Conservation (phyloP, 164 flowering plant genomes). For the Euptelea pleiosperma region DNA sequence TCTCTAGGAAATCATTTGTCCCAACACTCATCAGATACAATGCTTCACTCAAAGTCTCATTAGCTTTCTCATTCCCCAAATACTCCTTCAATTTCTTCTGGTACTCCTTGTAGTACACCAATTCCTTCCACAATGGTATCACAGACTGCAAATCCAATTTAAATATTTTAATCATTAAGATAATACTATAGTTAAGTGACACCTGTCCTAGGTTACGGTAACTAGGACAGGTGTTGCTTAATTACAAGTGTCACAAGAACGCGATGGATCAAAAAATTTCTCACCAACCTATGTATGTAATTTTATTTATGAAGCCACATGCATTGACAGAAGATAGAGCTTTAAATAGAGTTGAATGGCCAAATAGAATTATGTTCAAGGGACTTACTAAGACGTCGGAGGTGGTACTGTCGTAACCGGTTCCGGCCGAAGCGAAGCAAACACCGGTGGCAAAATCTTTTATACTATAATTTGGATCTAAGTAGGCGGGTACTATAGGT, state of each 20-base stretch:
- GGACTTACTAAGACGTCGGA: slow-evolving; percentile 54
- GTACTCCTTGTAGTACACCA: slow-evolving; percentile 58
- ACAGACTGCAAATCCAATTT: slow-evolving; percentile 51
- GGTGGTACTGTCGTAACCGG: slow-evolving; percentile 68
- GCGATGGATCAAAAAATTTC: too few relatives aligned
- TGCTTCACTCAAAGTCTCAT: slow-evolving; percentile 32
- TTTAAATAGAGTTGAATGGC: too few relatives aligned
- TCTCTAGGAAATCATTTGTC: slow-evolving; percentile 59
- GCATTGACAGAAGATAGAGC: too few relatives aligned
- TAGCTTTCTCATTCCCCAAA: slow-evolving; percentile 40
- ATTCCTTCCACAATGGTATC: slow-evolving; percentile 59
- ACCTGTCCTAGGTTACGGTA: too few relatives aligned
- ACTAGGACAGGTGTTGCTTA: too few relatives aligned
- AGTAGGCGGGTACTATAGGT: slow-evolving; percentile 53
- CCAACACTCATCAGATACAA: slow-evolving; percentile 57
- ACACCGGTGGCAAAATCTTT: slow-evolving; percentile 60
- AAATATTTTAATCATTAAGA: too few relatives aligned
- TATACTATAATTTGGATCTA: slow-evolving; percentile 52
- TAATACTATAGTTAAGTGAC: too few relatives aligned
- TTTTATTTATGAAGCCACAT: too few relatives aligned
- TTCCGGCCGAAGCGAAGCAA: slow-evolving; percentile 73
- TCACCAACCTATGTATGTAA: too few relatives aligned
- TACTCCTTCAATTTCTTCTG: slow-evolving; percentile 35
- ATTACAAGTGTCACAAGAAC: too few relatives aligned
- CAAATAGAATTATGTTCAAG: background rate